Conservation (phyloP, 768 basidiomycete genomes). For the Tubosaeta sp. region DNA sequence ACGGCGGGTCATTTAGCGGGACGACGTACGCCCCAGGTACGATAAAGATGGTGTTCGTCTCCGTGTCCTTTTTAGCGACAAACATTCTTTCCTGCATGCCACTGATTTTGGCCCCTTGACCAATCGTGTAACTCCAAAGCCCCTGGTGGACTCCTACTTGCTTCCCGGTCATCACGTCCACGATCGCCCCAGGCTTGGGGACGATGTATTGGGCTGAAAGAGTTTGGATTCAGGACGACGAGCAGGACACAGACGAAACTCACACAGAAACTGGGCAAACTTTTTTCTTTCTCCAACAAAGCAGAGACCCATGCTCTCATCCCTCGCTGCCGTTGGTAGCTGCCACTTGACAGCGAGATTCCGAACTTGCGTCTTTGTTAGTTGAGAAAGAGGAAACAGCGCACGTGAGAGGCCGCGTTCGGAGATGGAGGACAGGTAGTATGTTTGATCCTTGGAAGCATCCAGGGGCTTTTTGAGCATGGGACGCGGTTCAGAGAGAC, state of each 20-base stretch:
- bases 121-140: slow-evolving; percentile 82
- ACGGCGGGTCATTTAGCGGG: not conserved
- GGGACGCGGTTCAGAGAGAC: slow-evolving; percentile 34
- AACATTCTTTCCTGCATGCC: slow-evolving; percentile 64
- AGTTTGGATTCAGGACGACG: not conserved
- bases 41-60: slow-evolving; percentile 65
- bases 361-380: slow-evolving; percentile 71
- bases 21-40: slow-evolving; percentile 64
- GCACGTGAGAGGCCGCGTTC: slow-evolving; percentile 63
- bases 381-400: slow-evolving; percentile 69
- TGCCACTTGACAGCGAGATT: slow-evolving; percentile 57
- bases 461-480: slow-evolving; percentile 56
- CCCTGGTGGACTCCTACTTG: slow-evolving; percentile 63
- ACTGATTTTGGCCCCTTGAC: slow-evolving; percentile 66
- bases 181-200: slow-evolving; percentile 64
- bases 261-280: slow-evolving; percentile 74
- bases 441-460: slow-evolving; percentile 81
- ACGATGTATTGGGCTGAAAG: slow-evolving; percentile 69
- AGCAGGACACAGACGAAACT: slow-evolving; percentile 16
- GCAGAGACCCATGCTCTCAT: slow-evolving; percentile 92
- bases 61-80: slow-evolving; percentile 66
- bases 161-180: slow-evolving; percentile 52
- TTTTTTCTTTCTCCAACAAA: slow-evolving; percentile 81
- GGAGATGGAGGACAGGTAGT: slow-evolving; percentile 78
- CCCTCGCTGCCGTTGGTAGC: slow-evolving; percentile 69